Evolutionary conservation across 2,329 filamentous ascomycete species (phyloP), one percentile per base, ranked within the genome.

Genomic region (Didymellaceae sp.): DNA sequence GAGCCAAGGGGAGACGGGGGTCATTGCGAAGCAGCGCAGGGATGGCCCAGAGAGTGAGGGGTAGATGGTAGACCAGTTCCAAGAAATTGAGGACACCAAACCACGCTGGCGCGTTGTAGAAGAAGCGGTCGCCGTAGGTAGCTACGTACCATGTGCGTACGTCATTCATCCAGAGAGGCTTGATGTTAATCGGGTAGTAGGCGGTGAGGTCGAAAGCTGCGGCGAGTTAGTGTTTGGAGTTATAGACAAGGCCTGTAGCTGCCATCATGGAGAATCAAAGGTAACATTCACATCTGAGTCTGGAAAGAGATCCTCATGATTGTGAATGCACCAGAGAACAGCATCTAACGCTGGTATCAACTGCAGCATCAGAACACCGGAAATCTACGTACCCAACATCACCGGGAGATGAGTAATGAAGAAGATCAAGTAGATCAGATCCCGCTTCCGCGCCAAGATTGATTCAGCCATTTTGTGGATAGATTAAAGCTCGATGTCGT

Each of bases 41-140:
- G 14, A 87, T 73, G 0, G 82, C 81, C 83, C 83, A 87, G 11
- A 85, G 44, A 35, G 80, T 84, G 14, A 86, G 62, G 0, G 86
- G 86, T 0, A 84, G 68, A 67, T 88, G 86, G 62, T 83, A 85
- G 14, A 83, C 48, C 2, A 82, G 63, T 65, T 89, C 86, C 63
- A 87, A 79, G 66, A 77, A 80, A 20, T 80, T 77, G 63, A 83
- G 85, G 11, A 75, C 57, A 9, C 72, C 73, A 65, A 88, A 88
- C 80, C 83, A 89, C 4, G 76, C 67, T 30, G 85, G 85, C 2
- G 83, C 77, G 3, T 74, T 63, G 25, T 78, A 75, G 73, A 88
- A 87, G 75, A 87, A 86, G 44, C 80, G 82, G 63, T 89, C 86
- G 11, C 78, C 76, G 67, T 86, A 87, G 1, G 78, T 86, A 1